phyloP scores from a whole-genome alignment of 129 eudicot species.

The Smallanthus sonchifolius region DNA sequence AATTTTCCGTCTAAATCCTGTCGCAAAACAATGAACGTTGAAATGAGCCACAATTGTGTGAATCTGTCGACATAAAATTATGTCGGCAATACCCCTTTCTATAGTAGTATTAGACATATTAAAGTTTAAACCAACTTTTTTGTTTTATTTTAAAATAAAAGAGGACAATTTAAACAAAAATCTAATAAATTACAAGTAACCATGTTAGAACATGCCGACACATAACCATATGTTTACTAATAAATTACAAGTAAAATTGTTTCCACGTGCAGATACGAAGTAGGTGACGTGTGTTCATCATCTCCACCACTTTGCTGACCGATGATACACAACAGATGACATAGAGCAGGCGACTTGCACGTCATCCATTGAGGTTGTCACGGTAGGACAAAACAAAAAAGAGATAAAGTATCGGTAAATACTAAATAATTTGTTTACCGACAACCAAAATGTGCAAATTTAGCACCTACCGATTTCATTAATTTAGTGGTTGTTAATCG shows the following conservation, averaged over 20 bases:
- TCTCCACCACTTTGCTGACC: background rate
- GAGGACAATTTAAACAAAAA: too few species aligned
- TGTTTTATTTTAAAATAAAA: too few species aligned
- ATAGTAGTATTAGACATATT: too few species aligned
- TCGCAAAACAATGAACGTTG: too few species aligned
- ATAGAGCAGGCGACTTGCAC: conserved; percentile 1
- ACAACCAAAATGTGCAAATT: background rate
- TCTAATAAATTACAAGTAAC: too few species aligned
- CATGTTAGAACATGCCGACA: too few species aligned
- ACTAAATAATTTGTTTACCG: background rate
- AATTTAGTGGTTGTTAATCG: background rate
- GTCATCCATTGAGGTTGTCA: background rate
- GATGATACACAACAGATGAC: background rate
- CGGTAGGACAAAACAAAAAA: background rate
- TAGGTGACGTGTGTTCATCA: background rate
- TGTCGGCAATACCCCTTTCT: too few species aligned
- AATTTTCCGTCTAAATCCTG: too few species aligned
- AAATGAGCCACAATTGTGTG: too few species aligned
- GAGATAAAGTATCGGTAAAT: background rate
- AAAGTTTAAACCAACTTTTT: too few species aligned
- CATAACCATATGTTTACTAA: too few species aligned
- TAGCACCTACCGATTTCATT: background rate
- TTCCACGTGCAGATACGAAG: background rate
- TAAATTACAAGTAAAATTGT: background rate
- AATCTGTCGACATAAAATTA: too few species aligned